Percentiles rank a stretch among this genome's conserved stretches.
Evolutionary conservation across 129 eudicot genomes (phyloP).

Genomic region (Pittosporum tobira): DNA sequence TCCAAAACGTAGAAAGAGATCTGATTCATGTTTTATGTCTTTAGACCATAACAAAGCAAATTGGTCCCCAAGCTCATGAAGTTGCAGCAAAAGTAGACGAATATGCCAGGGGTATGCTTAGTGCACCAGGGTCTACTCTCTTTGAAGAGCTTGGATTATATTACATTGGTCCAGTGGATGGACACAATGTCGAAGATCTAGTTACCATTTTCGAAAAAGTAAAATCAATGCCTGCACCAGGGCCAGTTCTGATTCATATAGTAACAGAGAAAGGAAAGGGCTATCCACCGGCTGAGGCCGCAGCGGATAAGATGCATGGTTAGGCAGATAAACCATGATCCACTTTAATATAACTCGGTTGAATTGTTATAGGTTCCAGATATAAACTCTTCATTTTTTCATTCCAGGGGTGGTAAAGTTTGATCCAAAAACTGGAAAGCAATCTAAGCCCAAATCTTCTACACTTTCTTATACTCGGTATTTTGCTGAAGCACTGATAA

Average conservation of each 20-base stretch:
- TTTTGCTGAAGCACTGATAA: conserved; percentile 67
- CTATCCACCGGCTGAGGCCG: conserved; percentile 75
- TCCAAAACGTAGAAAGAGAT: background rate
- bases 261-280: conserved; percentile 89
- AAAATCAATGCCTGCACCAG: conserved; percentile 61
- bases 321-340: conserved; percentile 7
- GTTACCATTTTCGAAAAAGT: conserved; percentile 56
- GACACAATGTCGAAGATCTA: conserved; percentile 60
- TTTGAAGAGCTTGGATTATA: conserved; percentile 74
- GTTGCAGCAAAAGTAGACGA: conserved; percentile 74
- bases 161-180: conserved; percentile 78
- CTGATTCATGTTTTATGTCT: background rate
- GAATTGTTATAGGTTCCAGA: too few relatives aligned
- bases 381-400: too few relatives aligned
- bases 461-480: conserved; percentile 76
- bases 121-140: conserved; percentile 56
- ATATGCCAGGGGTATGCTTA: conserved; percentile 70
- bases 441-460: conserved; percentile 46
- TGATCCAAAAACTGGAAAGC: conserved; percentile 65
- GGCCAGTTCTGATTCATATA: conserved; percentile 75
- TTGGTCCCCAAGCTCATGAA: conserved; percentile 84
- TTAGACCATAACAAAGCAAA: conserved; percentile 60
- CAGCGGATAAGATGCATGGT: conserved; percentile 82
- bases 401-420: conserved; percentile 74
- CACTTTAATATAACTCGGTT: too few relatives aligned